Conservation (phyloP, 2,329 filamentous ascomycete species). For the Paramyrothecium roridum region DNA sequence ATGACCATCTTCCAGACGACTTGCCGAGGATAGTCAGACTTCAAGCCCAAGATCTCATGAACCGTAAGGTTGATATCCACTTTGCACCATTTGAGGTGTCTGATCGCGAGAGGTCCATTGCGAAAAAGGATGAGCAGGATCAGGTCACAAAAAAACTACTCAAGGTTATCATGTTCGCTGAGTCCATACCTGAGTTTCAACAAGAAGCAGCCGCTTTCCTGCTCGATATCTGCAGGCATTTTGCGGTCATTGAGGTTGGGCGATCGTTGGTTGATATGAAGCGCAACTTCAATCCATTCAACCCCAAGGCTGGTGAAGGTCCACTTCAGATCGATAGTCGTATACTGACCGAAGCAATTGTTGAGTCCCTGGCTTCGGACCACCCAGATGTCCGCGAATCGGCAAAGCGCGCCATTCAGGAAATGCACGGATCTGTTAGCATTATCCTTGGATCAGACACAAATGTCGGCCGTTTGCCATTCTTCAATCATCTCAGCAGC, state of each 20-base stretch:
- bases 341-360: constrained; percentile 82
- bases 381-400: constrained; percentile 75
- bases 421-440: constrained; percentile 72
- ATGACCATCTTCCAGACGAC: constrained; percentile 85
- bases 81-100: constrained; percentile 69
- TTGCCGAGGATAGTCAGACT: constrained; percentile 79
- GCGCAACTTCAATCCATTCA: constrained; percentile 73
- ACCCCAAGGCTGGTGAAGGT: constrained; percentile 83
- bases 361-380: constrained; percentile 87
- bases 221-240: constrained; percentile 80
- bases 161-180: constrained; percentile 83
- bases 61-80: constrained; percentile 68
- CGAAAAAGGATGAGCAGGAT: constrained; percentile 85
- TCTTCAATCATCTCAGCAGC: constrained; percentile 80
- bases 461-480: constrained; percentile 71
- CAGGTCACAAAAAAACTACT: constrained; percentile 78
- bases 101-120: constrained; percentile 76
- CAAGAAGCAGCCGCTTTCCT: constrained; percentile 73
- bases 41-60: constrained; percentile 81
- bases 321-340: constrained; percentile 83
- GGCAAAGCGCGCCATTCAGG: constrained; percentile 73
- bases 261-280: constrained; percentile 78
- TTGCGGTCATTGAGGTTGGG: constrained; percentile 86
- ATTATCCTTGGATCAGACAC: constrained; percentile 75
- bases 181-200: constrained; percentile 77